Conservation (phyloP, 2,329 filamentous ascomycete genomes). For the Amauroascus verrucosus region DNA sequence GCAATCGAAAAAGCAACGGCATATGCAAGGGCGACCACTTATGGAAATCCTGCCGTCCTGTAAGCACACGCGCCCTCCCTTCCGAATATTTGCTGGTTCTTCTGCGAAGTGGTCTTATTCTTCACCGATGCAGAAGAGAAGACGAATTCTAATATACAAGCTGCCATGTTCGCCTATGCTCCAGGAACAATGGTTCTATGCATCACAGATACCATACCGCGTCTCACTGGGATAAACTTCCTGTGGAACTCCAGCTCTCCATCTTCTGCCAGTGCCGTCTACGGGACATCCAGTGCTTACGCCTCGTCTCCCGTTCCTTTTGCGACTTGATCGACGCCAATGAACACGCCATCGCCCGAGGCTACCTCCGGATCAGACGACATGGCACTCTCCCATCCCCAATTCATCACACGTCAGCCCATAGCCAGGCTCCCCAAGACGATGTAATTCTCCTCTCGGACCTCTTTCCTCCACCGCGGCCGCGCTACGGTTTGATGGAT, state of each 20-base stretch:
- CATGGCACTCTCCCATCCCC: constrained; percentile 36
- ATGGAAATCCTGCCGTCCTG: background rate
- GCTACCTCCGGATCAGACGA: constrained; percentile 33
- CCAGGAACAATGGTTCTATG: background rate
- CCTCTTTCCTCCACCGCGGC: constrained; percentile 32
- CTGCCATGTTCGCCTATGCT: background rate
- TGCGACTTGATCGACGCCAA: constrained; percentile 28
- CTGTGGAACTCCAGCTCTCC: constrained; percentile 34
- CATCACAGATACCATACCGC: constrained; percentile 15
- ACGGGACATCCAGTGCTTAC: constrained; percentile 28
- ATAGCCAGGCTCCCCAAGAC: constrained; percentile 35
- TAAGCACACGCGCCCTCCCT: background rate
- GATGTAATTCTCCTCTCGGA: constrained; percentile 37
- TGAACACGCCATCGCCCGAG: constrained; percentile 33
- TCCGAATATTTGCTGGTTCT: background rate
- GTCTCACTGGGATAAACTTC: constrained; percentile 32
- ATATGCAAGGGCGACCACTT: constrained; percentile 3
- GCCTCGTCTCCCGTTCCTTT: constrained; percentile 33
- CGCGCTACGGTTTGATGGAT: constrained; percentile 24
- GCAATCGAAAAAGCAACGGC: constrained; percentile 17
- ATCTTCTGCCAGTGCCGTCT: constrained; percentile 34
- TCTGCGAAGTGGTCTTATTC: constrained; percentile 1
- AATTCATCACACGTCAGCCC: constrained; percentile 27
- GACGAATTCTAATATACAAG: background rate
- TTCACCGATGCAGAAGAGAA: background rate